Evolutionary conservation across 371 early-diverging fungal species (phyloP).

Genomic region (Actinomucor elegans): DNA sequence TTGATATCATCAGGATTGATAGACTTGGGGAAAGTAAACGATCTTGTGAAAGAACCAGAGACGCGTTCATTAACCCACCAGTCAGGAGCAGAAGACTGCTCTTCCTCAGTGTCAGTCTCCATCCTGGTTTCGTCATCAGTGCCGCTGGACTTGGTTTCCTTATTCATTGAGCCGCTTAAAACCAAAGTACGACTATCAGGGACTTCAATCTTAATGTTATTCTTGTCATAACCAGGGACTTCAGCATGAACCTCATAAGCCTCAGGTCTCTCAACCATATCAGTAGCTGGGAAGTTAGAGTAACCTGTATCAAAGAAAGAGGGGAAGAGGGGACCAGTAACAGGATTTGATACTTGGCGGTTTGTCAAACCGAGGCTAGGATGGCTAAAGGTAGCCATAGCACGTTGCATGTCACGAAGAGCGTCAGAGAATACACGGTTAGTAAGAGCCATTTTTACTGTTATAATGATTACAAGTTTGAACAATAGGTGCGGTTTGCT

Average conservation of each 20-base stretch:
- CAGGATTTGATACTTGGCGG: no score
- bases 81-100: no score
- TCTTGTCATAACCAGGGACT: constrained; percentile 35
- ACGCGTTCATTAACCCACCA: constrained; percentile 42
- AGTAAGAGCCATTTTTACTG: constrained; percentile 23
- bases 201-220: constrained; percentile 33
- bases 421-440: constrained; percentile 32
- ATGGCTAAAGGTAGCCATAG: constrained; percentile 3
- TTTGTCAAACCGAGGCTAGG: no score
- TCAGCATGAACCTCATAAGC: constrained; percentile 37
- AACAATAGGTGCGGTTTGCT: no score
- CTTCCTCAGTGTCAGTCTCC: no score
- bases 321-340: not conserved
- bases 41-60: constrained; percentile 29
- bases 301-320: no score
- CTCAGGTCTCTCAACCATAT: constrained; percentile 25
- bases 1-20: constrained; percentile 32
- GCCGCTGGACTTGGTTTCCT: no score
- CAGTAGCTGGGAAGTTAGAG: no score
- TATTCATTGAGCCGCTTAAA: constrained; percentile 21
- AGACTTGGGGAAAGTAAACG: constrained; percentile 30
- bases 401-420: constrained; percentile 37
- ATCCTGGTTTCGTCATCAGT: no score
- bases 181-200: constrained; percentile 26
- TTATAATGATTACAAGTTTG: not conserved